phyloP scores from a whole-genome alignment of 1,284 basidiomycete genomes.

The Boletus mariae region DNA sequence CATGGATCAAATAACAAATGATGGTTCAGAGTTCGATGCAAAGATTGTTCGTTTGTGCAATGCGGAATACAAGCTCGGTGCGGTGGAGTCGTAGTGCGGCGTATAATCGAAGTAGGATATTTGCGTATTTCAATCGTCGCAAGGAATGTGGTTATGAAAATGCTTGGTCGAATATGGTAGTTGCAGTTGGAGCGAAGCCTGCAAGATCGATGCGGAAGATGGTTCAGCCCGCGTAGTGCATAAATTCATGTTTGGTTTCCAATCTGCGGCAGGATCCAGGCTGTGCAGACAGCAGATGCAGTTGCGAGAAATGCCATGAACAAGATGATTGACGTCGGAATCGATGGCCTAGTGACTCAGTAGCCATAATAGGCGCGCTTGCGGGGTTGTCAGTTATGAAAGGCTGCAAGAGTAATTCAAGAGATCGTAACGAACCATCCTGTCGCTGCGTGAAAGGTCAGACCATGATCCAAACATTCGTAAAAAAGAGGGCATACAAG shows the following conservation, averaged over 20 bases:
- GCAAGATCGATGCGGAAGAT: conserved; percentile 33
- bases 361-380: conserved; percentile 43
- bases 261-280: conserved; percentile 17
- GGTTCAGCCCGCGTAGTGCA: conserved; percentile 15
- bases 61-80: conserved; percentile 21
- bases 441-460: conserved; percentile 37
- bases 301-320: conserved; percentile 24
- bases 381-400: conserved; percentile 14
- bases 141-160: conserved; percentile 23
- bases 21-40: conserved; percentile 33
- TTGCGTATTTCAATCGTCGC: conserved; percentile 26
- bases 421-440: conserved; percentile 41
- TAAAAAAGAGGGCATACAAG: conserved; percentile 52
- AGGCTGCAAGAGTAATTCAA: conserved; percentile 4
- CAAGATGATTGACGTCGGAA: conserved; percentile 23
- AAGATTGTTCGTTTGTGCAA: conserved; percentile 31
- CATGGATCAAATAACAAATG: conserved; percentile 33
- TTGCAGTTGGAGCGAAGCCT: conserved; percentile 17
- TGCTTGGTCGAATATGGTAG: conserved; percentile 26
- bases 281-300: conserved; percentile 18
- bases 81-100: conserved; percentile 13
- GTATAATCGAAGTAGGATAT: conserved; percentile 21
- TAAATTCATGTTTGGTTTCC: conserved; percentile 28
- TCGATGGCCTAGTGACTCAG: conserved; percentile 17
- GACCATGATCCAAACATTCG: background rate